These are phyloP conservation scores for Candida sakaeoensis DNA, from an alignment of 805 yeast genomes.

Conservation along the genomic window DNA sequence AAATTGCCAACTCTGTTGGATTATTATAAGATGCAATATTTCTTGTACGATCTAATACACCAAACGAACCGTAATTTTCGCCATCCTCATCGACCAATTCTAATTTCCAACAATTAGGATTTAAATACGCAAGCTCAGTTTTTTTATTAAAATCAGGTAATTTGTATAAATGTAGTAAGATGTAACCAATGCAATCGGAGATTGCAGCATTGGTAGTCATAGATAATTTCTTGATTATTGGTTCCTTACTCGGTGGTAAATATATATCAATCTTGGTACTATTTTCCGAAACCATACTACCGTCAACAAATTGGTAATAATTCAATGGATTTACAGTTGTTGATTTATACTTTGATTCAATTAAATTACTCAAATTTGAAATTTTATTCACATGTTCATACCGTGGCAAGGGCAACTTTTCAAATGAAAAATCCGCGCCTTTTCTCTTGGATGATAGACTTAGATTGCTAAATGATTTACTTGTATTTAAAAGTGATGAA, in stretches of 20 bases:
- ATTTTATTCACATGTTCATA: constrained; percentile 7
- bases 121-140: constrained; percentile 15
- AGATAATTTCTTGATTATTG: constrained; percentile 20
- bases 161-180: constrained; percentile 28
- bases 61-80: constrained; percentile 90
- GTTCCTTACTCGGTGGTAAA: constrained; percentile 29
- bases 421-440: constrained; percentile 19
- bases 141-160: constrained; percentile 18
- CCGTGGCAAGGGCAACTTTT: constrained; percentile 15
- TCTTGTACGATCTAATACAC: constrained; percentile 72
- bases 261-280: constrained; percentile 21
- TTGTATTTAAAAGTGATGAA: not conserved
- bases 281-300: constrained; percentile 5
- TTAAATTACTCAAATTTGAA: constrained; percentile 43
- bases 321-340: constrained; percentile 42
- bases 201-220: constrained; percentile 27
- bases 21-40: constrained; percentile 67
- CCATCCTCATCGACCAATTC: constrained; percentile 91
- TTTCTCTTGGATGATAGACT: constrained; percentile 2
- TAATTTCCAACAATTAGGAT: constrained; percentile 72
- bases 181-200: constrained; percentile 39
- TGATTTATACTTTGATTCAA: constrained; percentile 33
- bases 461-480: constrained; percentile 3
- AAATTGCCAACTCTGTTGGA: constrained; percentile 74
- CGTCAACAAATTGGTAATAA: constrained; percentile 31